phyloP scores from a whole-genome alignment of 768 basidiomycete species.

The Podaxis sp. region DNA sequence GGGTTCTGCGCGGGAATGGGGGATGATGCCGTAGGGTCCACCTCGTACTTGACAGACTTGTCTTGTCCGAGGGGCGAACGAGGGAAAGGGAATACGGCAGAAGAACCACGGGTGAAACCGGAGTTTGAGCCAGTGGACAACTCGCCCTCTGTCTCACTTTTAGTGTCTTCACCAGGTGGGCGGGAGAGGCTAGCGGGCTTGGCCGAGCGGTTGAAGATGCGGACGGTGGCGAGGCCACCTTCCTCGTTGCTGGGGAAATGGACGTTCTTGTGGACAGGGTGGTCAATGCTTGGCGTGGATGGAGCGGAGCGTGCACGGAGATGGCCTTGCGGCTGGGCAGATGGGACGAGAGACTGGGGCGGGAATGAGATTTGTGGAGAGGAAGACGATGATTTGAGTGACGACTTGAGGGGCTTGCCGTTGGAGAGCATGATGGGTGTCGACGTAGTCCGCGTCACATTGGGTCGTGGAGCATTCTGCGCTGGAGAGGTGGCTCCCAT shows the following conservation, averaged over 20 bases:
- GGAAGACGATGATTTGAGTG: slow-evolving; percentile 56
- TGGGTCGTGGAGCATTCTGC: slow-evolving; percentile 26
- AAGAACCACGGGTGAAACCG: slow-evolving; percentile 1
- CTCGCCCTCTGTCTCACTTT: slow-evolving; percentile 35
- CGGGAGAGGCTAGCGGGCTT: slow-evolving; percentile 57
- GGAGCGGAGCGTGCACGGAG: slow-evolving; percentile 51
- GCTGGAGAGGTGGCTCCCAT: slow-evolving; percentile 11
- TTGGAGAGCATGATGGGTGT: slow-evolving; percentile 55
- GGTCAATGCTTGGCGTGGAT: slow-evolving; percentile 38
- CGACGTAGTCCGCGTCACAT: slow-evolving; percentile 35
- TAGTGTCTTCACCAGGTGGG: slow-evolving; percentile 40
- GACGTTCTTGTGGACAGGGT: slow-evolving; percentile 67
- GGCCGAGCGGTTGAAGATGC: slow-evolving; percentile 63
- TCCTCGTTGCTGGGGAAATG: slow-evolving; percentile 77
- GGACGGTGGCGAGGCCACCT: slow-evolving; percentile 58
- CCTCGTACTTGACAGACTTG: slow-evolving; percentile 16
- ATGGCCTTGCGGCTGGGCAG: slow-evolving; percentile 18
- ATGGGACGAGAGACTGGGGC: neutral
- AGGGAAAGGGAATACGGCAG: slow-evolving; percentile 7
- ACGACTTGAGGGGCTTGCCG: slow-evolving; percentile 85
- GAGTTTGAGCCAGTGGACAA: slow-evolving; percentile 12
- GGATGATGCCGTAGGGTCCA: slow-evolving; percentile 23
- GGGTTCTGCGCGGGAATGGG: slow-evolving; percentile 25
- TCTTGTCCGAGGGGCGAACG: slow-evolving; percentile 10
- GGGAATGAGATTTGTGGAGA: slow-evolving; percentile 39